A percentile compares a stretch with the other conserved stretches of the same genome.
phyloP scores from a whole-genome alignment of 78 protist species.

The Dictyostelium citrinum region DNA sequence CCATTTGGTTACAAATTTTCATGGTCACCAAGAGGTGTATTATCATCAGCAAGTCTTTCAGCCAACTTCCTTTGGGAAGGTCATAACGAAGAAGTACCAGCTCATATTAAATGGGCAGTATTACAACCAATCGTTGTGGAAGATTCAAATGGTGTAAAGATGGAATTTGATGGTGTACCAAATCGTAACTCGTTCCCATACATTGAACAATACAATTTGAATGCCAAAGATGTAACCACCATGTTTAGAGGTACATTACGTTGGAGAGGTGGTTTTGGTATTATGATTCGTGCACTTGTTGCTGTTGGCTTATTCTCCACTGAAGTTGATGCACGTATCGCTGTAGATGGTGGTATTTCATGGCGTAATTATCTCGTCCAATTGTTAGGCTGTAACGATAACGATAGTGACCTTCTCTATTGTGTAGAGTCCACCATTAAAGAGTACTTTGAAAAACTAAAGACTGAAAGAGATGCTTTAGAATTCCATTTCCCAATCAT shows the following conservation, averaged over 20 bases:
- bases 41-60: slow-evolving; percentile 72
- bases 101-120: slow-evolving; percentile 32
- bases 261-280: slow-evolving; percentile 74
- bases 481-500: slow-evolving; percentile 53
- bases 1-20: slow-evolving; percentile 91
- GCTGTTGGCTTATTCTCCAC: slow-evolving; percentile 43
- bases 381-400: slow-evolving; percentile 52
- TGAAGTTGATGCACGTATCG: neutral
- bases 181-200: slow-evolving; percentile 77
- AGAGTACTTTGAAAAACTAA: slow-evolving; percentile 22
- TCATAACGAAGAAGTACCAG: slow-evolving; percentile 47
- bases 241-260: slow-evolving; percentile 83
- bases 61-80: slow-evolving; percentile 72
- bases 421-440: slow-evolving; percentile 22
- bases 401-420: slow-evolving; percentile 22
- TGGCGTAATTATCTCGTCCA: slow-evolving; percentile 46
- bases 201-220: slow-evolving; percentile 50
- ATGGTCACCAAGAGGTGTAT: slow-evolving; percentile 92
- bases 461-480: neutral
- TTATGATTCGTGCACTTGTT: slow-evolving; percentile 45
- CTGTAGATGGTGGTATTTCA: neutral
- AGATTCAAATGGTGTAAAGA: slow-evolving; percentile 9
- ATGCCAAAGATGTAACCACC: slow-evolving; percentile 15
- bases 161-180: slow-evolving; percentile 78
- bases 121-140: slow-evolving; percentile 36